Base-by-base conservation (phyloP, 2,329 filamentous ascomycete species). In the Phyllosticta citrichinensis region DNA sequence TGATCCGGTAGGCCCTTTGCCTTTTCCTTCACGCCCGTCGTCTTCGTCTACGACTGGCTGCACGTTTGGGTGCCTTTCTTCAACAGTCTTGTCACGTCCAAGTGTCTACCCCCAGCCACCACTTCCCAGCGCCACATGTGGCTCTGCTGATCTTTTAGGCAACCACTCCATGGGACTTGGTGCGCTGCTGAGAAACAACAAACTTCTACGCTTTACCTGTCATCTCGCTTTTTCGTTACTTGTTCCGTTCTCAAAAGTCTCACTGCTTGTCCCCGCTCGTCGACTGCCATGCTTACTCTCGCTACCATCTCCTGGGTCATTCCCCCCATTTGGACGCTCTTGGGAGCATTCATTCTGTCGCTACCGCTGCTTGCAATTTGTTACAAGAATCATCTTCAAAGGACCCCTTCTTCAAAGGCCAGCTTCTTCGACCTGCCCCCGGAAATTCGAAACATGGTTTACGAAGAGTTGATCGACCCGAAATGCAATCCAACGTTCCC, bases 381-480 rank as follows among this genome's bases (percentile, higher is more conserved):
- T 55, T 40, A 19, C 27, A 25, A 30, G 50, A 52, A 54, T 12
- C 52, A 17, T 33, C 51, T 51, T 53, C 53, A 53, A 24, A 19
- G 27, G 10, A 27, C 51, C 14, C 47, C 57, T 3, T 30, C 60
- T 19, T 22, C 66, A 52, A 50, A 65, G 9, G 63, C 20, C 52
- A n/a, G 52, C 9, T 63, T 55, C 25, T 60, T 60, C 57, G 30
- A 54, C 27, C 64, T 55, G 30, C 64, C 57, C 33, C 62, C 56
- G 25, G 64, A 56, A 40, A 65, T 58, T 35, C 55, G 33, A 60
- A 50, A 63, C 54, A 65, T 62, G 25, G 57, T 65, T 14, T 65
- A 65, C 47, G 61, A 70, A 10, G 52, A 62, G n/a, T 30, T 62
- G 56, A 52, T 62, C 27, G 59, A 61, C 12, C 11, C 30, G 17